These are phyloP conservation scores for Zychaea mexicana DNA, from an alignment of 371 early-diverging fungal genomes.

Conservation along the genomic window DNA sequence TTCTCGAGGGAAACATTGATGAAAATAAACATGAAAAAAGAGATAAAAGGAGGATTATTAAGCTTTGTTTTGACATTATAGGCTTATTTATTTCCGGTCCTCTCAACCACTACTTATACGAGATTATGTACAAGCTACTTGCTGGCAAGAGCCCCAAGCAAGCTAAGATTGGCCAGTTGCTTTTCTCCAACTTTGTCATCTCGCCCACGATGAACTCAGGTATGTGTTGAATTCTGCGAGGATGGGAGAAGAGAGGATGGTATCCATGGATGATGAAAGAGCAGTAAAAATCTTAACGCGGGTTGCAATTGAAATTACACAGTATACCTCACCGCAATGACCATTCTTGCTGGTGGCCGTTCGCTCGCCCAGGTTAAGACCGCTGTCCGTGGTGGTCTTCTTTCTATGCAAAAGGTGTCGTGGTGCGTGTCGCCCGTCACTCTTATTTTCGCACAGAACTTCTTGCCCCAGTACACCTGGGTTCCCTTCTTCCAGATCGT, in stretches of 20 bases:
- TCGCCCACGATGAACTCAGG: conserved; percentile 84
- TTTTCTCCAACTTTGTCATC: conserved; percentile 71
- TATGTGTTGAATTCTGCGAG: conserved; percentile 35
- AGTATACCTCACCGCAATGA: conserved; percentile 86
- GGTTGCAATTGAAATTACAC: not conserved
- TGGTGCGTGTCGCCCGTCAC: conserved; percentile 81
- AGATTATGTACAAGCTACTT: conserved; percentile 64
- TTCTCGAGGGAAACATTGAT: not conserved
- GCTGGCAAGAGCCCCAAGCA: conserved; percentile 59
- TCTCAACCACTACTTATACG: conserved; percentile 72
- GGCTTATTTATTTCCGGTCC: conserved; percentile 72
- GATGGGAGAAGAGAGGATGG: too few species aligned
- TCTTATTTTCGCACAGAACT: conserved; percentile 78
- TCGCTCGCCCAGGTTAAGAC: conserved; percentile 49
- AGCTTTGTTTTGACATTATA: too few species aligned
- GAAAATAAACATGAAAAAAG: not conserved
- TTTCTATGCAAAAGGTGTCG: conserved; percentile 80
- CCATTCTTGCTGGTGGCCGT: conserved; percentile 76
- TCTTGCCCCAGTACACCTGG: conserved; percentile 77
- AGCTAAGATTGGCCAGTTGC: conserved; percentile 63
- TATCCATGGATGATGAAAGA: too few species aligned
- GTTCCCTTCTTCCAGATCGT: conserved; percentile 90
- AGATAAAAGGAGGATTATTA: not conserved
- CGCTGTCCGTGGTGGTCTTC: conserved; percentile 61
- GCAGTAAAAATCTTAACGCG: not conserved